Evolutionary conservation across 2,329 filamentous ascomycete genomes (phyloP).

Genomic region (Xylaria sp.): DNA sequence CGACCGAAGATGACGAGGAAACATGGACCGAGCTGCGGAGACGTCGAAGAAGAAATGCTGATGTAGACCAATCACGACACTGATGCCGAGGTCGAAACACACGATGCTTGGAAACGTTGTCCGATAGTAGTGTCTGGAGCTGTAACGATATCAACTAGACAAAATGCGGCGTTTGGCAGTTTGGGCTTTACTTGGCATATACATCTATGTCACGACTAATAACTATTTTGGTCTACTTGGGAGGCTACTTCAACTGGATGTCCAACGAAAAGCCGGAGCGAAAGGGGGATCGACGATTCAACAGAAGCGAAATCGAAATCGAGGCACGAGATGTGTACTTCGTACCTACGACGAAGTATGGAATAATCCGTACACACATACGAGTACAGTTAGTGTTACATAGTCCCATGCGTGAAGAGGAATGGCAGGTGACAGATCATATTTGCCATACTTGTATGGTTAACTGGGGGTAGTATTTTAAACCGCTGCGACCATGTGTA

Average conservation of each 20-base stretch:
- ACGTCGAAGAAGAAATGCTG: conserved; percentile 19
- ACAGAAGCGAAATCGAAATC: no score
- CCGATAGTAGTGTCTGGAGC: neutral
- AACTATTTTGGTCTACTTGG: neutral
- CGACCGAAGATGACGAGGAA: conserved; percentile 14
- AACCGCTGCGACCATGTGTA: no score
- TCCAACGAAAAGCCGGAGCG: neutral
- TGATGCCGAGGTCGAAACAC: neutral
- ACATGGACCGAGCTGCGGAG: conserved; percentile 19
- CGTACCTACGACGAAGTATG: no score
- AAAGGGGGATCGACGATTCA: neutral
- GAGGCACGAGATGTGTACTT: no score
- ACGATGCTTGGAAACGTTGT: neutral
- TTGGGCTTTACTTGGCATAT: neutral
- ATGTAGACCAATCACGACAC: conserved; percentile 10
- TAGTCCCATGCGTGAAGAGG: no score
- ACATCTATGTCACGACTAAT: neutral
- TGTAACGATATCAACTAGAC: conserved; percentile 5
- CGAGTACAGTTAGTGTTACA: no score
- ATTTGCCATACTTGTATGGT: no score
- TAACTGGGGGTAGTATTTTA: no score
- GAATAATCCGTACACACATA: no score
- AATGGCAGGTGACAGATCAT: no score
- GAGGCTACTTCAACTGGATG: neutral
- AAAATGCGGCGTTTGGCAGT: conserved; percentile 10